Evolutionary conservation across 1,284 basidiomycete species (phyloP).

Genomic region (Omphalotus olearius): DNA sequence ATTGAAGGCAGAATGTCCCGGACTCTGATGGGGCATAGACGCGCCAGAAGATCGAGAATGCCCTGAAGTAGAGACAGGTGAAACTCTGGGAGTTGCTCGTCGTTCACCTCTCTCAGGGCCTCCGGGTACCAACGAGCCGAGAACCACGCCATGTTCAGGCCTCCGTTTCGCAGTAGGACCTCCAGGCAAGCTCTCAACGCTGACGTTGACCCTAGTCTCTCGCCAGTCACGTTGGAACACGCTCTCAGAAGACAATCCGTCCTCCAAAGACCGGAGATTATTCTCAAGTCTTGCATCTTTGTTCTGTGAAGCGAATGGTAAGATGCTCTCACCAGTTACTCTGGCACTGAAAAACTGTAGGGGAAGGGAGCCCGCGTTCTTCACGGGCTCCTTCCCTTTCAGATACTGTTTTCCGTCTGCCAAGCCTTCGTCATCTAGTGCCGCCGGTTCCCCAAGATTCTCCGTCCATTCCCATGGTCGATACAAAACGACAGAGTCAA

Average conservation of each 20-base stretch:
- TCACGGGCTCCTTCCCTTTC: conserved; percentile 36
- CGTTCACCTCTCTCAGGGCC: conserved; percentile 7
- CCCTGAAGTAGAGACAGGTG: conserved; percentile 41
- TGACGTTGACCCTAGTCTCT: conserved; percentile 46
- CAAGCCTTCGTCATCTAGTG: conserved; percentile 38
- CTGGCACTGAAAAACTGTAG: conserved; percentile 66
- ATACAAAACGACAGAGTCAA: conserved; percentile 55
- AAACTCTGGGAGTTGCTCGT: conserved; percentile 29
- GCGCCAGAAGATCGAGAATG: conserved; percentile 44
- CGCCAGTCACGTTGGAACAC: conserved; percentile 73
- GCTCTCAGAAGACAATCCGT: conserved; percentile 55
- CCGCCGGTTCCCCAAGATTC: conserved; percentile 58
- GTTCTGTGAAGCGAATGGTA: conserved; percentile 20
- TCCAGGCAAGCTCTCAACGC: conserved; percentile 17
- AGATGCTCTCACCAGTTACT: conserved; percentile 56
- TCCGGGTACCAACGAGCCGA: background rate
- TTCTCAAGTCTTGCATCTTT: conserved; percentile 35
- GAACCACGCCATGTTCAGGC: background rate
- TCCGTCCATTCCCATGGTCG: conserved; percentile 85
- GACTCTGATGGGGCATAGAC: conserved; percentile 38
- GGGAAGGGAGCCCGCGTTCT: conserved; percentile 69
- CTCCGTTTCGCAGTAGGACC: background rate
- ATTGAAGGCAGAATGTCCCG: conserved; percentile 28
- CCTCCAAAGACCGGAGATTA: conserved; percentile 56
- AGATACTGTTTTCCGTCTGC: conserved; percentile 29